These are phyloP conservation scores for Gynandropsis gynandra DNA, from an alignment of 345 rosid species.

Conservation along the genomic window DNA sequence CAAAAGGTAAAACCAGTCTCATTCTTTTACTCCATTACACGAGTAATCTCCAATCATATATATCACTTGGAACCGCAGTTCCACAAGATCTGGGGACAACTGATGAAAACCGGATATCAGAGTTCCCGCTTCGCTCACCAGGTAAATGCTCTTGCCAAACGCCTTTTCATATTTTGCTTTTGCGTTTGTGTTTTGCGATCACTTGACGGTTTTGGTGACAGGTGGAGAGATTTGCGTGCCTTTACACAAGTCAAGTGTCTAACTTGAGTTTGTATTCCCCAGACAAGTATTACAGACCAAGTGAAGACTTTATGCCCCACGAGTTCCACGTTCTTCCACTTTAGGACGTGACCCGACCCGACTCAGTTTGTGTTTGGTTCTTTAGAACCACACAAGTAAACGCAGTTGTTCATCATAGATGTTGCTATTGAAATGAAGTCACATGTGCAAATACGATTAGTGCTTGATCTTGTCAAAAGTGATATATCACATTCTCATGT, in stretches of 20 bases:
- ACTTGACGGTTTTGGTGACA: constrained; percentile 15
- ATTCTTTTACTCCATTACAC: neutral
- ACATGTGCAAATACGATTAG: no score
- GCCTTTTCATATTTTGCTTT: neutral
- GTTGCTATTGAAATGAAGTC: no score
- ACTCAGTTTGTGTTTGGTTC: no score
- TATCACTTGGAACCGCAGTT: constrained; percentile 38
- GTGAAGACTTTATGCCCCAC: constrained; percentile 96
- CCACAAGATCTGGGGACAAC: constrained; percentile 95
- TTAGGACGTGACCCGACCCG: constrained; percentile 18
- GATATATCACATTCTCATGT: no score
- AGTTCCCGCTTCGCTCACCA: constrained; percentile 99
- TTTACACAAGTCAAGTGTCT: constrained; percentile 87
- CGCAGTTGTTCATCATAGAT: no score
- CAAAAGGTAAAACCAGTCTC: constrained; percentile 42
- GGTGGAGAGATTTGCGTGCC: constrained; percentile 99
- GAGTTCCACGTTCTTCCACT: constrained; percentile 67
- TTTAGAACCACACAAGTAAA: no score
- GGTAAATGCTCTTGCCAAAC: constrained; percentile 26
- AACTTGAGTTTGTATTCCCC: constrained; percentile 88
- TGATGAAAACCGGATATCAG: constrained; percentile 96
- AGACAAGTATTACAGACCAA: constrained; percentile 83
- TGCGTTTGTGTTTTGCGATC: constrained; percentile 4
- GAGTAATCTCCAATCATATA: neutral
- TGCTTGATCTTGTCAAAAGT: no score